Evolutionary conservation across 129 eudicot species (phyloP).

Genomic region (Arctium lappa): DNA sequence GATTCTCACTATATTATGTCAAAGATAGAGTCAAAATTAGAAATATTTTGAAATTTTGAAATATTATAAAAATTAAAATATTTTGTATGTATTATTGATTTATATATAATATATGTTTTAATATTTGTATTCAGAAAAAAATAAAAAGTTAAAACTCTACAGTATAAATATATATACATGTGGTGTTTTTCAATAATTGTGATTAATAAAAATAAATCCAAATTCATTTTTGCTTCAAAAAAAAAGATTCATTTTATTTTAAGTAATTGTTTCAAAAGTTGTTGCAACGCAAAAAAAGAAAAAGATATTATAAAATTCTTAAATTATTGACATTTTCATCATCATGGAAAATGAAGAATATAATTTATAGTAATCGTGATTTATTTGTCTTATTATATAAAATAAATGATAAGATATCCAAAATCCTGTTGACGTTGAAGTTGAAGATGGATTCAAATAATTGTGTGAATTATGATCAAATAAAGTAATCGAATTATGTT

Average conservation of each 20-base stretch:
- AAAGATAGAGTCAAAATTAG: no score
- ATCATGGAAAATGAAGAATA: background rate
- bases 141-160: no score
- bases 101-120: no score
- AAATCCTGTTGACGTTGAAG: conserved; percentile 5
- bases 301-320: background rate
- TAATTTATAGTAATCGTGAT: background rate
- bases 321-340: background rate
- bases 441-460: background rate
- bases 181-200: background rate
- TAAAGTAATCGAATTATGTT: background rate
- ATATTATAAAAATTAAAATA: no score
- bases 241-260: background rate
- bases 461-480: background rate
- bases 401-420: background rate
- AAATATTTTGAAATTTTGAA: no score
- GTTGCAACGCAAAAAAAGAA: background rate
- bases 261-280: background rate
- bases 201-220: background rate
- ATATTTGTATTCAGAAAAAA: no score
- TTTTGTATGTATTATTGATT: no score
- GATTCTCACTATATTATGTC: no score
- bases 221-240: background rate
- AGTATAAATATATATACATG: no score
- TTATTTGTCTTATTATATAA: background rate